phyloP scores from a whole-genome alignment of 495 filamentous ascomycete species.

The Articulospora tetracladia region DNA sequence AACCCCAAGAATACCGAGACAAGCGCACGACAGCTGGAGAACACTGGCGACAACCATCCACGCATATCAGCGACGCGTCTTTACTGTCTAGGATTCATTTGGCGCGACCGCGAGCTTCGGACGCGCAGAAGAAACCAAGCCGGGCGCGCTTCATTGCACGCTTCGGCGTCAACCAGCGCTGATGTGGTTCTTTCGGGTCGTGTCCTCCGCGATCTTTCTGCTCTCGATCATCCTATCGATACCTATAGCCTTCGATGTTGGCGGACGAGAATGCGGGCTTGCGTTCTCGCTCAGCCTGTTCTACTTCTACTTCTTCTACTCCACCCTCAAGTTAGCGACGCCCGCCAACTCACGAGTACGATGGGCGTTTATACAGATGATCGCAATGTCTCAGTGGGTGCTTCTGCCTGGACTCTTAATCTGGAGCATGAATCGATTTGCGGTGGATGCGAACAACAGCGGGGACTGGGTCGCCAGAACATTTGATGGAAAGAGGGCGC shows the following conservation, averaged over 20 bases:
- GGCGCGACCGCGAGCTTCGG: not conserved
- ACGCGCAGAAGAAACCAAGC: constrained; percentile 2
- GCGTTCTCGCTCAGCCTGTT: constrained; percentile 87
- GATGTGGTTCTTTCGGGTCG: constrained; percentile 66
- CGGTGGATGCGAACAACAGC: constrained; percentile 71
- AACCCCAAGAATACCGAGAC: not conserved
- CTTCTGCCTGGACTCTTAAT: constrained; percentile 80
- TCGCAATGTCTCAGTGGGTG: constrained; percentile 78
- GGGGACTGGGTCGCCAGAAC: constrained; percentile 77
- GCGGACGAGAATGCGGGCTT: constrained; percentile 87
- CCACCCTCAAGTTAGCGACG: constrained; percentile 71
- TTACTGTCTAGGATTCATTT: not conserved
- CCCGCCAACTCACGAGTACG: constrained; percentile 76
- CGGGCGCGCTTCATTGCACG: constrained; percentile 26
- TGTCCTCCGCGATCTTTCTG: constrained; percentile 77
- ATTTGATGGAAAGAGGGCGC: constrained; percentile 63
- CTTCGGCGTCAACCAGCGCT: constrained; percentile 24
- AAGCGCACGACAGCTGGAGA: not conserved
- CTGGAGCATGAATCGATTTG: constrained; percentile 91
- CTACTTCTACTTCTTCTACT: constrained; percentile 84
- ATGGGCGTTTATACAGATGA: constrained; percentile 57
- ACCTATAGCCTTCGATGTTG: constrained; percentile 95
- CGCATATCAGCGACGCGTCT: constrained; percentile 3
- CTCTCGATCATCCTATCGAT: constrained; percentile 86
- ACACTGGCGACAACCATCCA: not conserved